Evolutionary conservation across 306 rosid genomes (phyloP), one percentile per base, ranked within the genome.

Genomic region (Ochetophila trinervis): DNA sequence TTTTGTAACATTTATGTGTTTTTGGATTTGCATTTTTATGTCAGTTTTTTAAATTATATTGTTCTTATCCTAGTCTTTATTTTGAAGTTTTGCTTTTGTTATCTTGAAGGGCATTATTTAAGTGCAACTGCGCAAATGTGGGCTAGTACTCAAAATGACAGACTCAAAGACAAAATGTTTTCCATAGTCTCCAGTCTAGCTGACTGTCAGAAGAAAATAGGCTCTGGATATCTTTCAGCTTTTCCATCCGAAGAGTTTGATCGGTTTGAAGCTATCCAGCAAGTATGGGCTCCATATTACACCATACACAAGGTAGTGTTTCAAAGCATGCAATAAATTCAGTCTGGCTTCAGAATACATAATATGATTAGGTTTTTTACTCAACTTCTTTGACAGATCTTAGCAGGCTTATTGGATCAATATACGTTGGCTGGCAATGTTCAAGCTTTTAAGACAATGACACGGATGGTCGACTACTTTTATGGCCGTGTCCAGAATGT

Each of bases 261-360:
- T 76, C 84, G 84, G 9, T 66, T 80, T 62, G 98, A 89, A 74
- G 88, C 82, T 49, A 9, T 82, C 44, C 6, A 68, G 54, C 55
- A 62, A 32, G 91, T 78, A n/a, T 93, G 98, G 97, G 98, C 97
- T 72, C 96, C 98, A 50, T 93, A 93, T 70, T 93, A 93, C 82
- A 93, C 98, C 68, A 82, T 93, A 72, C 98, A 93, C 86, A 93
- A 93, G 97, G 98, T 93, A 78, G 40, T 64, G 34, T 50, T 22
- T 20, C 22, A 32, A 62, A 30, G 50, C 32, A 62, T 71, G 74
- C 27, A 58, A 57, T 16, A 22, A 17, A 37, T 59, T 36, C 7
- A 44, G 32, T 53, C 49, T 75, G 57, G 72, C 65, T 47, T 67
- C 36, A 58, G 47, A 12, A 50, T 17, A 8, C 12, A 8, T 60